phyloP scores from a whole-genome alignment of 305 asterid genomes.

The Plantago coronopus region DNA sequence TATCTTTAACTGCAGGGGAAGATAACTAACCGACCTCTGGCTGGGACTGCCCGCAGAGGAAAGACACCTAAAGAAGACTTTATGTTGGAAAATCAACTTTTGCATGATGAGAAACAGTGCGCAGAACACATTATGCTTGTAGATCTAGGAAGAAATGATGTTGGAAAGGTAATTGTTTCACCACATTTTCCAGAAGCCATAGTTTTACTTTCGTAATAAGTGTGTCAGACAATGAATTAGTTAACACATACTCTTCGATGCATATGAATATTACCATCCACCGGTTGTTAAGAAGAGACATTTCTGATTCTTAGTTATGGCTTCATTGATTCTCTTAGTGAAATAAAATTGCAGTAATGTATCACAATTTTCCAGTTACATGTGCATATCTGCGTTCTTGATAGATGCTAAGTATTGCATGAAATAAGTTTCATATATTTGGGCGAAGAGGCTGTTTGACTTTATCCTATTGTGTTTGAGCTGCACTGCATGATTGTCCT shows the following conservation, averaged over 20 bases:
- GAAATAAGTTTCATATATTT: too few species aligned
- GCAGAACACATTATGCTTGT: slow-evolving; percentile 99
- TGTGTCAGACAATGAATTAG: background rate
- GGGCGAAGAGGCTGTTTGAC: too few species aligned
- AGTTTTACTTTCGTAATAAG: background rate
- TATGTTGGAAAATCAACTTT: slow-evolving; percentile 87
- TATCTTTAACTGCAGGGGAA: slow-evolving; percentile 46
- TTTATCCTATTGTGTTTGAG: too few species aligned
- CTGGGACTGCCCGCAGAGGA: slow-evolving; percentile 94
- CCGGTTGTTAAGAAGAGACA: too few species aligned
- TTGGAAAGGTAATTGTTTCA: slow-evolving; percentile 65
- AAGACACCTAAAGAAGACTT: slow-evolving; percentile 81
- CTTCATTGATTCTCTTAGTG: too few species aligned
- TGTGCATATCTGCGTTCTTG: too few species aligned
- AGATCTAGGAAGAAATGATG: slow-evolving; percentile 97
- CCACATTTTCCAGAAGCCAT: slow-evolving; percentile 8
- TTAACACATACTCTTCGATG: background rate
- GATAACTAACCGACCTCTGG: slow-evolving; percentile 83
- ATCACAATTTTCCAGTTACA: too few species aligned
- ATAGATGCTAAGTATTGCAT: too few species aligned
- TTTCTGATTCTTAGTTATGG: too few species aligned
- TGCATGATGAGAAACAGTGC: slow-evolving; percentile 80
- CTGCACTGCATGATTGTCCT: too few species aligned
- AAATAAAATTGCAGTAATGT: too few species aligned
- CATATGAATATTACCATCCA: background rate